Evolutionary conservation across 2,329 filamentous ascomycete species (phyloP).

Genomic region (Blumeria graminis): DNA sequence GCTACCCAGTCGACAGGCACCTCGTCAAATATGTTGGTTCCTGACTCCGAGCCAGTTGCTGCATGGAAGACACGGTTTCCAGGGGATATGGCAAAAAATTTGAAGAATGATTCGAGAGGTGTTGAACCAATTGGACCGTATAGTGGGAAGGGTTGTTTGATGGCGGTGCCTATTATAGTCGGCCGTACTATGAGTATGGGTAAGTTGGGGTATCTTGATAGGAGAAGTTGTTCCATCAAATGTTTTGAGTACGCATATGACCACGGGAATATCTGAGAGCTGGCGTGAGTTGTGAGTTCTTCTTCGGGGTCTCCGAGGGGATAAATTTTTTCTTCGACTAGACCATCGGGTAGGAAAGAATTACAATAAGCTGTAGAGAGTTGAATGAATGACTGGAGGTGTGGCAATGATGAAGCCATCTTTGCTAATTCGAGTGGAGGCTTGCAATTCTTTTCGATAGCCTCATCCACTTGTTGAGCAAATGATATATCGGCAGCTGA

Average conservation of each 20-base stretch:
- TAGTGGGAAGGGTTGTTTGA: slow-evolving; percentile 2
- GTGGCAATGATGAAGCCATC: slow-evolving; percentile 1
- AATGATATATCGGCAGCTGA: slow-evolving; percentile 4
- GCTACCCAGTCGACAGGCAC: slow-evolving; percentile 4
- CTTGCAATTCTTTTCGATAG: slow-evolving; percentile 3
- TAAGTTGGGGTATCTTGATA: slow-evolving; percentile 2
- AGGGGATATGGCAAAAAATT: background rate
- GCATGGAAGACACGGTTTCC: slow-evolving; percentile 3
- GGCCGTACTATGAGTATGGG: slow-evolving; percentile 4
- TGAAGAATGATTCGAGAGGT: slow-evolving; percentile 2
- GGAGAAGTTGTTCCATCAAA: slow-evolving; percentile 2
- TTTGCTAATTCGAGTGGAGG: slow-evolving; percentile 3
- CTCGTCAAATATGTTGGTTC: slow-evolving; percentile 4
- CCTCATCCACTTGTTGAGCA: background rate
- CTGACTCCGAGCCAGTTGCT: background rate
- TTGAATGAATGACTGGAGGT: slow-evolving; percentile 3
- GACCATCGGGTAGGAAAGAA: slow-evolving; percentile 2
- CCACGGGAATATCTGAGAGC: slow-evolving; percentile 3
- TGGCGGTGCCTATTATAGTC: slow-evolving; percentile 3
- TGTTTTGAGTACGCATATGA: slow-evolving; percentile 4
- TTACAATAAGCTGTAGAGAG: slow-evolving; percentile 2
- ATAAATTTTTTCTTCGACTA: slow-evolving; percentile 4
- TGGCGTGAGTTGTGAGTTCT: slow-evolving; percentile 2
- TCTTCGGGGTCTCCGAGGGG: slow-evolving; percentile 2
- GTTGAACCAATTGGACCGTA: slow-evolving; percentile 3